These are phyloP conservation scores for Aspergillus sp. DNA, from an alignment of 2,329 filamentous ascomycete genomes.

Conservation along the genomic window DNA sequence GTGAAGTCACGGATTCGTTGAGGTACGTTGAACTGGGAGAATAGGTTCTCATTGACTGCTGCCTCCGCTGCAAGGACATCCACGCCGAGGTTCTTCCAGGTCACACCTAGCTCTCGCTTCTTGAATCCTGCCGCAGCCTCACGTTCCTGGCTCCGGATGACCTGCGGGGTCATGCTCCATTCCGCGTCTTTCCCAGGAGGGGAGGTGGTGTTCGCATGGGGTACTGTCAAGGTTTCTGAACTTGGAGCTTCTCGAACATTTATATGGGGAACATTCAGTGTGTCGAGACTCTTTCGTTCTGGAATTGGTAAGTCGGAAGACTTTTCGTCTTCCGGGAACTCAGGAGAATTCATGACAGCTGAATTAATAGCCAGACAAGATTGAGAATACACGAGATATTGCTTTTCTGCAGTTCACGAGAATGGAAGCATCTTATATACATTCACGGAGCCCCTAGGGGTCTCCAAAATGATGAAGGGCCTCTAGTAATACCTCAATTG, in stretches of 20 bases:
- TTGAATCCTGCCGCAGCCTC: slow-evolving; percentile 50
- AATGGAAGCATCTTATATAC: not conserved
- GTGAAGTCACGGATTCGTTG: slow-evolving; percentile 53
- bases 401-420: no score
- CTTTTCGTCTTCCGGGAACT: slow-evolving; percentile 2
- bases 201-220: slow-evolving; percentile 5
- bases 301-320: slow-evolving; percentile 2
- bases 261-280: slow-evolving; percentile 18
- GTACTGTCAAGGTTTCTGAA: slow-evolving; percentile 22
- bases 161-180: slow-evolving; percentile 52
- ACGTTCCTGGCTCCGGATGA: slow-evolving; percentile 45
- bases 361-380: not conserved
- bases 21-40: slow-evolving; percentile 58
- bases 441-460: not conserved
- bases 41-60: slow-evolving; percentile 64
- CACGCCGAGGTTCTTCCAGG: slow-evolving; percentile 65
- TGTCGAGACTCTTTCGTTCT: slow-evolving; percentile 15
- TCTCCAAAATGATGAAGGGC: not conserved
- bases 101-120: slow-evolving; percentile 58
- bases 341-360: not conserved
- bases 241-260: slow-evolving; percentile 25
- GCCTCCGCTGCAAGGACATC: slow-evolving; percentile 62
- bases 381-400: not conserved
- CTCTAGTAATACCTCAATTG: not conserved
- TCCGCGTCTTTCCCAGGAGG: slow-evolving; percentile 34